These are phyloP conservation scores for Pueraria montana DNA, from an alignment of 306 rosid genomes.

Conservation along the genomic window DNA sequence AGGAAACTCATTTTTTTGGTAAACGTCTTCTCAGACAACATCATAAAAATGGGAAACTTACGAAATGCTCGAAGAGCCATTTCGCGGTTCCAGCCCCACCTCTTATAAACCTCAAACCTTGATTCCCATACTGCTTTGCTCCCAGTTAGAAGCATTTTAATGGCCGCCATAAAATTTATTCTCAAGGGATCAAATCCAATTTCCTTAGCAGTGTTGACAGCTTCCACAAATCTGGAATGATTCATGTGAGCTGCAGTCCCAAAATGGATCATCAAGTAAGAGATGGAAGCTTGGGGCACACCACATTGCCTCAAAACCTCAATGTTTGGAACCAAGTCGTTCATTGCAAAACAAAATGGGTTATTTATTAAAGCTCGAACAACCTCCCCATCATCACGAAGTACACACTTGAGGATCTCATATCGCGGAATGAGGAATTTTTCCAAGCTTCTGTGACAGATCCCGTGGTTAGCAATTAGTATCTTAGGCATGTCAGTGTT, in stretches of 20 bases:
- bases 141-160: neutral
- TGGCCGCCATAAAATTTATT: constrained; percentile 10
- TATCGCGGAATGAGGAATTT: constrained; percentile 40
- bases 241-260: neutral
- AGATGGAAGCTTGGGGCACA: constrained; percentile 31
- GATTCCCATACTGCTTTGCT: constrained; percentile 19
- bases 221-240: constrained; percentile 5
- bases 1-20: constrained; percentile 20
- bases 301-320: constrained; percentile 48
- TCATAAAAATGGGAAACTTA: constrained; percentile 44
- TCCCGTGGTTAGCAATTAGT: neutral
- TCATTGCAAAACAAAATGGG: neutral
- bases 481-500: constrained; percentile 40
- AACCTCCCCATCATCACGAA: constrained; percentile 14
- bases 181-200: constrained; percentile 42
- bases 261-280: neutral
- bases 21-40: constrained; percentile 4
- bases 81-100: constrained; percentile 48
- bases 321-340: constrained; percentile 26
- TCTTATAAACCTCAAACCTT: constrained; percentile 35
- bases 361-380: constrained; percentile 25
- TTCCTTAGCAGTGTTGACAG: constrained; percentile 34
- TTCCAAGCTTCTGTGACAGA: constrained; percentile 37
- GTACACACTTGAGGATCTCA: constrained; percentile 21
- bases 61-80: constrained; percentile 41